phyloP scores from a whole-genome alignment of 768 basidiomycete species.

The Coprinopsis strossmayeri region DNA sequence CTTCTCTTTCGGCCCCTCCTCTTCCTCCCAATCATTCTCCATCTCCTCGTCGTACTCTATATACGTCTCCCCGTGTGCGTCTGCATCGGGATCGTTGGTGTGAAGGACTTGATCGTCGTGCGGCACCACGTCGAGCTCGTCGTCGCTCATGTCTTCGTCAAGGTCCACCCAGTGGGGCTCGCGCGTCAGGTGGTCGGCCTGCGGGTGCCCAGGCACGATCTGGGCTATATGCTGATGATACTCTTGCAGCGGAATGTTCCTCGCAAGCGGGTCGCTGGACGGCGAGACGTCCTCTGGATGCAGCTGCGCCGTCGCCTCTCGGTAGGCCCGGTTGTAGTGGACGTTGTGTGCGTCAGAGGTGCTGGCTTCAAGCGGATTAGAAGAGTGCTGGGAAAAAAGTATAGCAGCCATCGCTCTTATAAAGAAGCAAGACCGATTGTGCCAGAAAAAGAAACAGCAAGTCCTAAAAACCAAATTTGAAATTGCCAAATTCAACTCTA shows the following conservation, averaged over 20 bases:
- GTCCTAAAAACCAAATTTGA: not conserved
- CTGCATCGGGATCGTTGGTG: slow-evolving; percentile 4
- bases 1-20: slow-evolving; percentile 19
- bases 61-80: slow-evolving; percentile 9
- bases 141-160: slow-evolving; percentile 33
- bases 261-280: not conserved
- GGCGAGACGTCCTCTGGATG: not conserved
- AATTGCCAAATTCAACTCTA: slow-evolving; percentile 11
- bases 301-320: not conserved
- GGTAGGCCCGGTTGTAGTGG: slow-evolving; percentile 12
- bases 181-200: not conserved
- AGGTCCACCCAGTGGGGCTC: slow-evolving; percentile 32
- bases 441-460: too few relatives aligned
- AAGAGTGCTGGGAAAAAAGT: slow-evolving; percentile 24
- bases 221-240: slow-evolving; percentile 48
- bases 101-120: slow-evolving; percentile 9
- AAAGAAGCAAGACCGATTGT: not conserved
- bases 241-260: slow-evolving; percentile 20
- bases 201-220: slow-evolving; percentile 27
- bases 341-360: slow-evolving; percentile 18
- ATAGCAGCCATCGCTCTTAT: not conserved
- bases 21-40: slow-evolving; percentile 13
- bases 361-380: slow-evolving; percentile 25
- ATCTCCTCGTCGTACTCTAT: slow-evolving; percentile 14
- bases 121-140: slow-evolving; percentile 23